These are phyloP conservation scores for Aurinia saxatilis DNA, from an alignment of 345 rosid genomes.

Conservation along the genomic window DNA sequence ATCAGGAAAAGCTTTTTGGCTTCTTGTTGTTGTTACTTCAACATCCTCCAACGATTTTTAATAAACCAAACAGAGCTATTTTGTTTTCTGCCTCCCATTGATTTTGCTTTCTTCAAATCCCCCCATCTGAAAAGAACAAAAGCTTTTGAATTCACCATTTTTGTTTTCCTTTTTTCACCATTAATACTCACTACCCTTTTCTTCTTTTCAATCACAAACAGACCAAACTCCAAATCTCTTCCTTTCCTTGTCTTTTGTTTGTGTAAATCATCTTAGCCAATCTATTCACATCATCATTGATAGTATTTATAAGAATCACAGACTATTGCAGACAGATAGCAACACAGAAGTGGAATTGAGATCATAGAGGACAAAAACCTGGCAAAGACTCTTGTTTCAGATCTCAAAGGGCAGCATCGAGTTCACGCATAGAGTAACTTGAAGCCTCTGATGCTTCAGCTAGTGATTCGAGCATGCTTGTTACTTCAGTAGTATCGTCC, in stretches of 20 bases:
- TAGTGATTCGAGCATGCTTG: slow-evolving; percentile 35
- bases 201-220: slow-evolving; percentile 18
- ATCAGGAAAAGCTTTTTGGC: slow-evolving; percentile 12
- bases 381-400: slow-evolving; percentile 8
- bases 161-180: background rate
- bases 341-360: background rate
- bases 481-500: slow-evolving; percentile 32
- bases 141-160: slow-evolving; percentile 3
- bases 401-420: slow-evolving; percentile 23
- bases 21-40: slow-evolving; percentile 1
- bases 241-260: slow-evolving; percentile 9
- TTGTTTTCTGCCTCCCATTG: background rate
- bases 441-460: slow-evolving; percentile 31
- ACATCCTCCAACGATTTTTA: slow-evolving; percentile 14
- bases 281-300: slow-evolving; percentile 11
- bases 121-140: slow-evolving; percentile 10
- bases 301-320: slow-evolving; percentile 4
- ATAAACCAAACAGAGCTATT: slow-evolving; percentile 11
- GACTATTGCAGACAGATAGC: background rate
- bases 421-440: slow-evolving; percentile 25
- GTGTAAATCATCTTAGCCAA: slow-evolving; percentile 15
- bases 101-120: background rate
- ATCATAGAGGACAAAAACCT: slow-evolving; percentile 12
- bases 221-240: slow-evolving; percentile 16
- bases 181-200: slow-evolving; percentile 9